phyloP scores from a whole-genome alignment of 805 yeast genomes.

The Saccharomycopsis sp. region DNA sequence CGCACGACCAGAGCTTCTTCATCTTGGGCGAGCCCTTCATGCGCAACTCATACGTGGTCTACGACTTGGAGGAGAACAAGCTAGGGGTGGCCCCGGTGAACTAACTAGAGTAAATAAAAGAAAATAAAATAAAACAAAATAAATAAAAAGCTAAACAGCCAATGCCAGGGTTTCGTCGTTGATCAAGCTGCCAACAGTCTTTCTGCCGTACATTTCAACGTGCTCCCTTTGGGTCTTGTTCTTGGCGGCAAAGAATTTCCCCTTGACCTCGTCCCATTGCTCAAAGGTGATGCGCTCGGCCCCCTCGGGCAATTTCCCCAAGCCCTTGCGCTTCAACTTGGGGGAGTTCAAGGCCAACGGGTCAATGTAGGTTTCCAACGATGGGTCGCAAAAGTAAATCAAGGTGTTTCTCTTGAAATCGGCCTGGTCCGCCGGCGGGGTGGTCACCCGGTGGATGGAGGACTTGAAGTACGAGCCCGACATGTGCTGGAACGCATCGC shows the following conservation, averaged over 20 bases:
- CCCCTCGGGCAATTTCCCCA: slow-evolving; percentile 23
- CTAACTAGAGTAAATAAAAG: no score
- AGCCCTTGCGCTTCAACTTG: slow-evolving; percentile 30
- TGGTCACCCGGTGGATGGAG: slow-evolving; percentile 39
- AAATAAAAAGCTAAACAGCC: no score
- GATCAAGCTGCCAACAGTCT: slow-evolving; percentile 17
- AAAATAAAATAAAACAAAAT: no score
- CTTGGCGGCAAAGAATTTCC: slow-evolving; percentile 34
- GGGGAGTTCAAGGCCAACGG: slow-evolving; percentile 35
- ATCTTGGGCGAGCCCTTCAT: slow-evolving; percentile 61
- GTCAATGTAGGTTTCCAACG: slow-evolving; percentile 30
- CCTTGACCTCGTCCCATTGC: slow-evolving; percentile 41
- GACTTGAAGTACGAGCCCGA: slow-evolving; percentile 41
- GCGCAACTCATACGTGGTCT: slow-evolving; percentile 56
- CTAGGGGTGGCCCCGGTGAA: slow-evolving; percentile 47
- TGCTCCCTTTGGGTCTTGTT: slow-evolving; percentile 7
- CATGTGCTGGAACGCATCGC: slow-evolving; percentile 34
- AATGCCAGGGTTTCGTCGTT: no score
- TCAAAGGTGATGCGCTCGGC: slow-evolving; percentile 33
- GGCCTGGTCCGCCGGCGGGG: slow-evolving; percentile 37
- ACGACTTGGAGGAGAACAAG: slow-evolving; percentile 48
- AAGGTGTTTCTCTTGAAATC: slow-evolving; percentile 31
- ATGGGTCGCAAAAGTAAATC: slow-evolving; percentile 37
- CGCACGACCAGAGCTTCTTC: slow-evolving; percentile 1
- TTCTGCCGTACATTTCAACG: slow-evolving; percentile 19